Base-by-base conservation (phyloP, 768 basidiomycete species). In the Podaxis rugospora region DNA sequence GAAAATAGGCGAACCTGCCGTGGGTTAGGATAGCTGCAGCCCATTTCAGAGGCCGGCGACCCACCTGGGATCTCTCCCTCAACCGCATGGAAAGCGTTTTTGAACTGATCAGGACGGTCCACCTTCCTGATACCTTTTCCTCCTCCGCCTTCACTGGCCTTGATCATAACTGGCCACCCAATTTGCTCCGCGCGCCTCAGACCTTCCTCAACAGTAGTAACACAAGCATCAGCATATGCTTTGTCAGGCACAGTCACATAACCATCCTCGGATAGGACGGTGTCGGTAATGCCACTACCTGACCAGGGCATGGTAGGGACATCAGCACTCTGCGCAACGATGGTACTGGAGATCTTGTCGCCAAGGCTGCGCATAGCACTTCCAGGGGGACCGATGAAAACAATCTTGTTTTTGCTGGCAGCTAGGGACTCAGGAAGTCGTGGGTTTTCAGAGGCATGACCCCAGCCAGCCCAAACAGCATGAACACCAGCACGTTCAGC, bases 231-330 rank as follows among this genome's bases (percentile, higher is more conserved):
- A 61, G 80, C 75, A 74, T 98, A 99, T 3, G 89, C 95, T 35
- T 87, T 83, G 67, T 98, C 94, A 1, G 93, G 85, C n/a, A 99
- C 97, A 16, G 87, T 91, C 40, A 99, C 95, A 70, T 89, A 98
- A 18, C 97, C 97, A 49, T 86, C 83, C 25, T 89, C 83, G 0
- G 93, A 93, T 50, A 97, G 76, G 50, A 79, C 78, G 1, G 97
- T 98, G 39, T 98, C 88, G 39, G 86, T 82, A 68, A 99, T 93
- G 35, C 96, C 97, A 0, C 92, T 86, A 59, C 97, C 97, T 16
- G 95, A 98, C 97, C 97, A 99, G 39, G 97, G 80, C 97, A 99
- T 99, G 55, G 94, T 97, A 10, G 97, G 97, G 25, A 99, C 97
- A 42, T 92, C 74, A 42, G 97, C 97, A 63, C 89, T 90, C 76